phyloP scores from a whole-genome alignment of 768 basidiomycete genomes.

The Hericium rajendrae region DNA sequence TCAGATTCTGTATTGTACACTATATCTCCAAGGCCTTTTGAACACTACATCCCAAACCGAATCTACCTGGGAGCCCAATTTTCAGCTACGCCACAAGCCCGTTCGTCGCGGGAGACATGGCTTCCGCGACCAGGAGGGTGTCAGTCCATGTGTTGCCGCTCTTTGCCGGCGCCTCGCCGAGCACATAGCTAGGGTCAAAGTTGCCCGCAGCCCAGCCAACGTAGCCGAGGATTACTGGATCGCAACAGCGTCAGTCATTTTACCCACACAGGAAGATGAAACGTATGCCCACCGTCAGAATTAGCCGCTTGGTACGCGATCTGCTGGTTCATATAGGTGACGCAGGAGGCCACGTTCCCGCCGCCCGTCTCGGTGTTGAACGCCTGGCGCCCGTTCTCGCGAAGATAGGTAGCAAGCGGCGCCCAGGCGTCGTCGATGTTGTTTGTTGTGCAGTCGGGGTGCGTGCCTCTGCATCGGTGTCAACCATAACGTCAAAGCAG shows the following conservation, averaged over 20 bases:
- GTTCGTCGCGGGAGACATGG: conserved; percentile 20
- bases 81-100: conserved; percentile 4
- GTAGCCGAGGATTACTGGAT: conserved; percentile 41
- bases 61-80: background rate
- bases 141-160: conserved; percentile 31
- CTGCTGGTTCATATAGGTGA: conserved; percentile 35
- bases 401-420: conserved; percentile 40
- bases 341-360: conserved; percentile 40
- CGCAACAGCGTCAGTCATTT: background rate
- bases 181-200: conserved; percentile 30
- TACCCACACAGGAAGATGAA: background rate
- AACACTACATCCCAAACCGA: background rate
- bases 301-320: conserved; percentile 36
- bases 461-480: conserved; percentile 24
- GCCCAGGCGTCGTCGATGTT: conserved; percentile 39
- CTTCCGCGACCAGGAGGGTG: conserved; percentile 29
- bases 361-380: conserved; percentile 56
- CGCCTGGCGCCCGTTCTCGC: conserved; percentile 40
- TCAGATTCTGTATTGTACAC: no score
- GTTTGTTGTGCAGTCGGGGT: conserved; percentile 42
- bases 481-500: background rate
- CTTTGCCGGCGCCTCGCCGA: conserved; percentile 25
- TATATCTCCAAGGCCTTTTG: no score
- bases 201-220: conserved; percentile 53
- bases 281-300: conserved; percentile 32